These are phyloP conservation scores for Ministeria vibrans DNA, from an alignment of 78 protist species.

Conservation along the genomic window DNA sequence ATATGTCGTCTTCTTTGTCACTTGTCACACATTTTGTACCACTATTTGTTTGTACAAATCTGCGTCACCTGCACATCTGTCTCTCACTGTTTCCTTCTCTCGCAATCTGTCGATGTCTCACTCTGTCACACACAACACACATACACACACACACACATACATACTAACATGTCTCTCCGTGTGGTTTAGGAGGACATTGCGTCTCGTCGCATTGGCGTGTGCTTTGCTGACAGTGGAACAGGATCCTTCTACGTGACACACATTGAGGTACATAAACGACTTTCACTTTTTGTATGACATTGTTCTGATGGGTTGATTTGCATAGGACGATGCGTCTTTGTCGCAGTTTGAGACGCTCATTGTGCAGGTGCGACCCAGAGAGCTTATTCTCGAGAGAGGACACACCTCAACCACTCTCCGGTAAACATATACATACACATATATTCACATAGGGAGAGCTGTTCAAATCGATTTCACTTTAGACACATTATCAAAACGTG, in stretches of 20 bases:
- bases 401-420: too few relatives aligned
- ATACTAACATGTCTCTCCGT: not conserved
- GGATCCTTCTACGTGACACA: not conserved
- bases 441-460: too few relatives aligned
- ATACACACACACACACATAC: not conserved
- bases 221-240: not conserved
- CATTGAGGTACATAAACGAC: too few relatives aligned
- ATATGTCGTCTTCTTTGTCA: too few relatives aligned
- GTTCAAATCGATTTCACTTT: too few relatives aligned
- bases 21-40: too few relatives aligned
- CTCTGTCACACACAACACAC: not conserved
- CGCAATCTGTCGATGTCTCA: not conserved
- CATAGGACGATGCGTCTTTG: not conserved
- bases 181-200: not conserved
- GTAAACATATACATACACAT: too few relatives aligned
- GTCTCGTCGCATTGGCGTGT: not conserved
- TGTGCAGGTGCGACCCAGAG: not conserved
- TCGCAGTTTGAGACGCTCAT: not conserved
- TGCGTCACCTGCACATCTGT: too few relatives aligned
- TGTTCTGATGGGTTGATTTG: too few relatives aligned
- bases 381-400: not conserved
- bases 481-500: not conserved
- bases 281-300: too few relatives aligned
- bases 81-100: too few relatives aligned
- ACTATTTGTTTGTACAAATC: too few relatives aligned